A percentile compares a stretch with the other conserved stretches of the same genome.
phyloP scores from a whole-genome alignment of 495 filamentous ascomycete species.

The Apiosordaria backusii region DNA sequence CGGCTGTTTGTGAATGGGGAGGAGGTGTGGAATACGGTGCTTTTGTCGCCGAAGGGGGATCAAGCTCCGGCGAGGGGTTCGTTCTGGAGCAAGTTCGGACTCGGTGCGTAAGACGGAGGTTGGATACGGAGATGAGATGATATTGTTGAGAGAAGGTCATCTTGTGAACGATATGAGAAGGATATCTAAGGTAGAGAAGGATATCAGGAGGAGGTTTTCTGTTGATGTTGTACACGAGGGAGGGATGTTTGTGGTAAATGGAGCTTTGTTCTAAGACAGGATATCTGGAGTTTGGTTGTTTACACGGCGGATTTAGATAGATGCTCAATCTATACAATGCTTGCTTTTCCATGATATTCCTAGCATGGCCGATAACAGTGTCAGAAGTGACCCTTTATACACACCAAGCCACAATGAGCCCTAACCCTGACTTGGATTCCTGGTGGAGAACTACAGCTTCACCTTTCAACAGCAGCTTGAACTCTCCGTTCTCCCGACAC shows the following conservation, averaged over 20 bases:
- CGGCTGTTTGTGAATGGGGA: conserved; percentile 76
- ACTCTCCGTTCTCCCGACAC: not conserved
- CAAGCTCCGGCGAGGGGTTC: conserved; percentile 24
- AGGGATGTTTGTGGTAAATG: not conserved
- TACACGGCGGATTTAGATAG: not conserved
- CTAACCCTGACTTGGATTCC: not conserved
- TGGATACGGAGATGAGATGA: not conserved
- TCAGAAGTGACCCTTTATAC: not conserved
- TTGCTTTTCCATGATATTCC: too few relatives aligned
- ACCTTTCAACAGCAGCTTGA: not conserved
- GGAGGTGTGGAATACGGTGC: conserved; percentile 68
- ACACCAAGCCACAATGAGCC: not conserved
- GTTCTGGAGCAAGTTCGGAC: conserved; percentile 41
- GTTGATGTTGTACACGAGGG: not conserved
- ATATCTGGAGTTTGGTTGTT: not conserved
- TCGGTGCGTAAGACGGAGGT: conserved; percentile 7
- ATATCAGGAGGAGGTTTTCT: not conserved
- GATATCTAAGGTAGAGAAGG: not conserved
- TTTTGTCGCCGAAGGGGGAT: conserved; percentile 46
- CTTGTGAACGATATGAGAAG: not conserved
- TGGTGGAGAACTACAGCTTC: not conserved
- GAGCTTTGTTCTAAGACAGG: not conserved
- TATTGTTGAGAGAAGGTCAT: not conserved
- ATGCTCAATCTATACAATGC: not conserved
- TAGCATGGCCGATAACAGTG: not conserved